phyloP scores from a whole-genome alignment of 495 filamentous ascomycete genomes.

The Penicillium egyptiacum region DNA sequence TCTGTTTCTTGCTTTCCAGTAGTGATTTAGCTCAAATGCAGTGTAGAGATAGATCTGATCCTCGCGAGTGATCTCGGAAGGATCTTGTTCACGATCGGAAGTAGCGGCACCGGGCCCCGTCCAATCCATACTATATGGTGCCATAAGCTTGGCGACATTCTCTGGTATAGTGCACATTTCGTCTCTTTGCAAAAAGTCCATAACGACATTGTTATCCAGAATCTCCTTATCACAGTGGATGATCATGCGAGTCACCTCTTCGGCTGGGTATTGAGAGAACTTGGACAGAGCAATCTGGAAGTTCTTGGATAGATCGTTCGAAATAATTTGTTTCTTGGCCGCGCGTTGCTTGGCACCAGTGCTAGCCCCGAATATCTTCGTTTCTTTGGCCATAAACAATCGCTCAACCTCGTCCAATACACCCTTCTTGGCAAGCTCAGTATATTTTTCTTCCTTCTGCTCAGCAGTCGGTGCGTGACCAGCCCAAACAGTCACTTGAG shows the following conservation, averaged over 20 bases:
- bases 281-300: slow-evolving; percentile 94
- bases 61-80: slow-evolving; percentile 82
- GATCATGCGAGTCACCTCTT: slow-evolving; percentile 87
- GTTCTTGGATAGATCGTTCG: slow-evolving; percentile 82
- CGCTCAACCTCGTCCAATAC: slow-evolving; percentile 97
- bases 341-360: slow-evolving; percentile 65
- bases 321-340: slow-evolving; percentile 97
- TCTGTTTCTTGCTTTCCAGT: slow-evolving; percentile 97
- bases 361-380: slow-evolving; percentile 75
- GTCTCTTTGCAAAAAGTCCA: slow-evolving; percentile 93
- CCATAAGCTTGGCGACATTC: slow-evolving; percentile 85
- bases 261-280: slow-evolving; percentile 74
- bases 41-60: slow-evolving; percentile 95
- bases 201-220: slow-evolving; percentile 88
- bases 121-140: slow-evolving; percentile 95
- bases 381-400: slow-evolving; percentile 95
- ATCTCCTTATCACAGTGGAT: slow-evolving; percentile 93
- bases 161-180: slow-evolving; percentile 91
- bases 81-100: slow-evolving; percentile 82
- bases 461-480: slow-evolving; percentile 75
- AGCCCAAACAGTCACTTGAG: slow-evolving; percentile 95
- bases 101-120: slow-evolving; percentile 81
- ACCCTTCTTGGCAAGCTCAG: slow-evolving; percentile 86
- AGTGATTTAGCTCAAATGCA: slow-evolving; percentile 93
- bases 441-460: slow-evolving; percentile 91